Base-by-base conservation (phyloP, 2,329 filamentous ascomycete species). In the Talaromyces sp. region DNA sequence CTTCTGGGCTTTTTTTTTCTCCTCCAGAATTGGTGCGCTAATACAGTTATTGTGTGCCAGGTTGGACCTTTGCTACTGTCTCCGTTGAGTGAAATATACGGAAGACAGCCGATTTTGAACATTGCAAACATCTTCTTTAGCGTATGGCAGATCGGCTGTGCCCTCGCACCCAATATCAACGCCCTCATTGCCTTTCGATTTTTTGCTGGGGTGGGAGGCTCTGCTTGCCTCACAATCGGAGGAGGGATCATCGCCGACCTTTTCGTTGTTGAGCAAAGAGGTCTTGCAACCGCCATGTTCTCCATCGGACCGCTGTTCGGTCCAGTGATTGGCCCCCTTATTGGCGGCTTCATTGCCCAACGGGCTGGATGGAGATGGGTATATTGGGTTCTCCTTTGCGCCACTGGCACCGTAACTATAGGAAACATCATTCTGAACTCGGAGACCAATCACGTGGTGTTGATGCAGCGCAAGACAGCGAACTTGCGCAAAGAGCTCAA, bases 141-240 rank as follows among this genome's bases (percentile, higher is more conserved):
- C 61, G 69, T 83, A 1, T 89, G 86, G 77, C 85, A 84, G 53
- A 81, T 90, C 65, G 87, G 85, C 0, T 89, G 87, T 62, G 89
- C 86, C 1, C 76, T 89, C 4, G 79, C 86, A 0, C 83, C 83
- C 0, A 76, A 72, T 5, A 76, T 89, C 56, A 71, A 72, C 18
- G 74, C 82, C 44, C 79, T 89, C 53, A 82, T 89, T 33, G 79
- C 81, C 1, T 89, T 89, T 67, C 83, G 87, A 1, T 83, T 89
- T 65, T 66, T 89, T 2, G 81, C 83, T 4, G 89, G 88, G 8
- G 73, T 84, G 16, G 87, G 87, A 53, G 88, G 88, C 34, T 83
- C 83, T 3, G 82, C 81, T 33, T 83, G 86, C 0, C 71, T 90
- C 8, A 88, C 87, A 0, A 28, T 59, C 4, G 62, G 62, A 18